phyloP scores from a whole-genome alignment of 2,329 filamentous ascomycete genomes.

The Arthrobotrys conoides region DNA sequence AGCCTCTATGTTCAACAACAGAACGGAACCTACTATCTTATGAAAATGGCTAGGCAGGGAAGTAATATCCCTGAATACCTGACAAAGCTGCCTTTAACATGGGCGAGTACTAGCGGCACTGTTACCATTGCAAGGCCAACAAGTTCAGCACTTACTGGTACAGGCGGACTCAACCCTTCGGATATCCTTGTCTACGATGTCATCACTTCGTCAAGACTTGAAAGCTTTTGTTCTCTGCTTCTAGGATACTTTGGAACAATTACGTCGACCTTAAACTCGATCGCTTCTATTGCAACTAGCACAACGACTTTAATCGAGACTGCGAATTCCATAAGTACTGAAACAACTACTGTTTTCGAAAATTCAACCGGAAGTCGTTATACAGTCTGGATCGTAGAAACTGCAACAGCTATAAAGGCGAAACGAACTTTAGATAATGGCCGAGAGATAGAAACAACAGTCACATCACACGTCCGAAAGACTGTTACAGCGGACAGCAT shows the following conservation, averaged over 20 bases:
- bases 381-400: not conserved
- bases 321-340: too few relatives aligned
- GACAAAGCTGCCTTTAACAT: slow-evolving; percentile 3
- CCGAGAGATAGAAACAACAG: not conserved
- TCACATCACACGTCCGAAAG: not conserved
- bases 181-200: not conserved
- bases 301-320: not conserved
- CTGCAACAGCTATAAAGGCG: not conserved
- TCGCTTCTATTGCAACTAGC: slow-evolving; percentile 1
- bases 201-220: not conserved
- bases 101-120: not conserved
- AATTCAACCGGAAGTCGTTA: not conserved
- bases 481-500: not conserved
- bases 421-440: not conserved
- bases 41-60: slow-evolving; percentile 13
- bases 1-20: slow-evolving; percentile 3
- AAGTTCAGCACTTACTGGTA: not conserved
- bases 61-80: not conserved
- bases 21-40: not conserved
- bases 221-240: slow-evolving; percentile 6
- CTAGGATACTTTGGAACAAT: slow-evolving; percentile 14
- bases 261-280: not conserved
- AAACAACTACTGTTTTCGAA: not conserved
- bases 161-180: not conserved
- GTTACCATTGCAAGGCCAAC: not conserved